phyloP scores from a whole-genome alignment of 2,329 filamentous ascomycete genomes.

The Venturia effusa region DNA sequence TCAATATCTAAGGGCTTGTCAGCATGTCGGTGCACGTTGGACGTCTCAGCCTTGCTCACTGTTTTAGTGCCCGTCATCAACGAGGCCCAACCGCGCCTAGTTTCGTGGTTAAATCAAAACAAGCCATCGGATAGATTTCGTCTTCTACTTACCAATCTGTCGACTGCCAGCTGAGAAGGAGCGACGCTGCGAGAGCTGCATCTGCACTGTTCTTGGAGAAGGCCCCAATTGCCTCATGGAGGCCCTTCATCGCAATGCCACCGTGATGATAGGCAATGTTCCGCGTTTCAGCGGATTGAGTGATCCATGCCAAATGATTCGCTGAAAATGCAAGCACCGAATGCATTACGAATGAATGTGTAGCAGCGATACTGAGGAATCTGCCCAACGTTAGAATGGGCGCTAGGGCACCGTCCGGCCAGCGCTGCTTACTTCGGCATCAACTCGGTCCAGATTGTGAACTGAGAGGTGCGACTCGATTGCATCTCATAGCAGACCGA shows the following conservation, averaged over 20 bases:
- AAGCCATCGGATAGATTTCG: slow-evolving; percentile 21
- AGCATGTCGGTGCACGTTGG: slow-evolving; percentile 11
- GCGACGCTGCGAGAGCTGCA: slow-evolving; percentile 80
- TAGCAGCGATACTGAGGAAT: slow-evolving; percentile 71
- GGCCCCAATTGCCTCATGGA: slow-evolving; percentile 74
- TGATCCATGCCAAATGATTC: slow-evolving; percentile 83
- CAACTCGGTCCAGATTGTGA: slow-evolving; percentile 86
- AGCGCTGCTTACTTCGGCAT: slow-evolving; percentile 69
- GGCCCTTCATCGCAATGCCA: slow-evolving; percentile 71
- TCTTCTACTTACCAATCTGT: slow-evolving; percentile 68
- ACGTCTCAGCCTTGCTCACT: slow-evolving; percentile 41
- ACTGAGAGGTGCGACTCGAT: slow-evolving; percentile 64
- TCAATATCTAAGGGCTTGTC: slow-evolving; percentile 53
- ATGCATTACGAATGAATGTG: slow-evolving; percentile 85
- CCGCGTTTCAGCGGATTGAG: slow-evolving; percentile 71
- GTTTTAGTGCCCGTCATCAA: slow-evolving; percentile 85
- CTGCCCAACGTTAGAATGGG: slow-evolving; percentile 30
- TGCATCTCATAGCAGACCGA: slow-evolving; percentile 76
- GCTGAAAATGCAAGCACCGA: slow-evolving; percentile 88
- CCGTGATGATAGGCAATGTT: slow-evolving; percentile 86
- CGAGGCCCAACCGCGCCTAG: slow-evolving; percentile 83
- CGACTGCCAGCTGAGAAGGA: slow-evolving; percentile 90
- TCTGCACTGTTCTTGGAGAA: slow-evolving; percentile 85
- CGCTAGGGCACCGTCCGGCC: slow-evolving; percentile 11
- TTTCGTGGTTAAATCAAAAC: not conserved